Base-by-base conservation (phyloP, 2,329 filamentous ascomycete species). In the Geosmithia putterillii region DNA sequence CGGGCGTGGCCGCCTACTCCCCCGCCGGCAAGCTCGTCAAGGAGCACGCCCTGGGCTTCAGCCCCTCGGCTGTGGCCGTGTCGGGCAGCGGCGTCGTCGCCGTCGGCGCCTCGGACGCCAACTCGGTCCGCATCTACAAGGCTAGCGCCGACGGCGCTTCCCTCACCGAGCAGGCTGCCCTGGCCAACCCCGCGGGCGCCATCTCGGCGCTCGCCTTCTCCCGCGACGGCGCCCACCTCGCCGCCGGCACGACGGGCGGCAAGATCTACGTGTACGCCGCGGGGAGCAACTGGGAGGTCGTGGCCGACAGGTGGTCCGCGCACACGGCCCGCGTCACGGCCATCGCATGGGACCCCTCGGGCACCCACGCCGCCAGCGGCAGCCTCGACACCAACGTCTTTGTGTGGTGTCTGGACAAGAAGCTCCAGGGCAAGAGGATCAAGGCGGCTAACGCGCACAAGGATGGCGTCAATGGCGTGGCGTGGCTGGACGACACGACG, bases 361-460 rank as follows among this genome's bases (percentile, higher is more conserved):
- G 83, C 12, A 83, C 81, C 19, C 84, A 88, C 57, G 81, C 89
- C 3, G 86, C 79, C 18, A 94, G 85, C 58, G 90, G 89, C 12
- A 83, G 79, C 39, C 66, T 98, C 41, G 92, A 98, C 59, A 95
- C 90, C 0, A 88, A 94, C 55, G 75, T 98, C 18, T 89, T 86
- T 58, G 80, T 95, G 23, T 98, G 92, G 87, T 95, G 86, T 59
- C 63, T 95, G 44, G 71, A 68, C 35, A 85, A 86, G 57, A 72
- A 64, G 48, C 83, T 86, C 54, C 90, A 90, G 1, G 88, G 86
- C 2, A 85, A 85, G 62, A 76, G 90, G 51, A 76, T 94, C 51
- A 90, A 92, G 67, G 82, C 80, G 14, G 65, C 79, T 19, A 94
- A 95, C 57, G 88, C 90, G 41, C 92, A 98, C 66, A 95, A 95